These are phyloP conservation scores for Candida gorgasii DNA, from an alignment of 805 yeast species.

Conservation along the genomic window DNA sequence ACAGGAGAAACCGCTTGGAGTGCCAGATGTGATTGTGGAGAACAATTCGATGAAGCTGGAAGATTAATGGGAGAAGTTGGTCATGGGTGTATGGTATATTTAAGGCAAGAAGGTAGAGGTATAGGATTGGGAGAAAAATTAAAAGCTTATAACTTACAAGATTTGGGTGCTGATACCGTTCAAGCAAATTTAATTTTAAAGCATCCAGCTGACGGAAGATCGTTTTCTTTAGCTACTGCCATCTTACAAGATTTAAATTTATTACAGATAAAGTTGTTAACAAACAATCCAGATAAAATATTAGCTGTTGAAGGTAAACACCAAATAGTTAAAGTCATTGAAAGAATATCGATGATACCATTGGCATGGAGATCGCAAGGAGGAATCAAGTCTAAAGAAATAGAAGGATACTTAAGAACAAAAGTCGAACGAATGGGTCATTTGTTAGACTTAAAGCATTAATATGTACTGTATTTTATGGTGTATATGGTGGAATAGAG, in stretches of 20 bases:
- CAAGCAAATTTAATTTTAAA: conserved; percentile 89
- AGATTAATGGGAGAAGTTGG: conserved; percentile 84
- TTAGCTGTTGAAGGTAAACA: conserved; percentile 90
- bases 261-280: conserved; percentile 68
- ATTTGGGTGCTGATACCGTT: conserved; percentile 97
- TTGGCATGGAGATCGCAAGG: conserved; percentile 68
- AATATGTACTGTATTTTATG: no score
- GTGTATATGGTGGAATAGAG: no score
- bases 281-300: conserved; percentile 96
- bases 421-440: conserved; percentile 98
- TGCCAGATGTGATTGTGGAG: conserved; percentile 99
- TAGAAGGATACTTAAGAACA: conserved; percentile 90
- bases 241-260: conserved; percentile 83
- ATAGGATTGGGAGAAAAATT: conserved; percentile 97
- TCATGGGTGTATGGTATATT: conserved; percentile 90
- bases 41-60: conserved; percentile 98
- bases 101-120: conserved; percentile 98
- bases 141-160: conserved; percentile 95
- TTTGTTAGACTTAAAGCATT: conserved; percentile 42
- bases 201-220: conserved; percentile 98
- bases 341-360: conserved; percentile 97
- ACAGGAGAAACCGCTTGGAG: conserved; percentile 99
- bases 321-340: conserved; percentile 69
- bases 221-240: conserved; percentile 91
- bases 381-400: conserved; percentile 82